Percentiles rank a stretch among this genome's conserved stretches.
These are phyloP conservation scores for Wickerhamiella australiensis DNA, from an alignment of 805 yeast genomes.

Conservation along the genomic window DNA sequence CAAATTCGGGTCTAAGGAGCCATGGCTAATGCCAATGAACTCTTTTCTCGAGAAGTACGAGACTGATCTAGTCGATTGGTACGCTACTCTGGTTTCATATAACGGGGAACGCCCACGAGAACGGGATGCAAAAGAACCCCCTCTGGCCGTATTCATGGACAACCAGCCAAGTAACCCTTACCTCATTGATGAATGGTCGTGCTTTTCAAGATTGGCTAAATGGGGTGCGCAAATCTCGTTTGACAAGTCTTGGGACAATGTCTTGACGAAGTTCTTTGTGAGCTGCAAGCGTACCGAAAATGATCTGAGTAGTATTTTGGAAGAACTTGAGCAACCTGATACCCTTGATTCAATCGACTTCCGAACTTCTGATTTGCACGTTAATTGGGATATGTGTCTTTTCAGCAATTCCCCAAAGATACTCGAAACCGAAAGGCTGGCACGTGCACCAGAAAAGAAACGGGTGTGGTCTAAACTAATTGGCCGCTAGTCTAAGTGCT, in stretches of 20 bases:
- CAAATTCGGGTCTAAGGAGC: conserved; percentile 70
- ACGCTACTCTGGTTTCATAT: conserved; percentile 34
- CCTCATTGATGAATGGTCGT: conserved; percentile 28
- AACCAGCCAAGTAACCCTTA: conserved; percentile 27
- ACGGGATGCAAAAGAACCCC: conserved; percentile 21
- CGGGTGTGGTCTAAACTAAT: conserved; percentile 7
- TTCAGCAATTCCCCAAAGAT: conserved; percentile 15
- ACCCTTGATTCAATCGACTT: conserved; percentile 15
- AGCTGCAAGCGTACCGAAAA: conserved; percentile 15
- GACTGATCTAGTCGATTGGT: conserved; percentile 51
- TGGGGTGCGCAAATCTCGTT: conserved; percentile 8
- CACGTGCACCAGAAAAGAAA: background rate
- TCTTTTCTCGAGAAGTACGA: conserved; percentile 47
- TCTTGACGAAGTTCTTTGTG: conserved; percentile 12
- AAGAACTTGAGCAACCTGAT: conserved; percentile 24
- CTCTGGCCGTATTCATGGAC: conserved; percentile 22
- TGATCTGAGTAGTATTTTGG: conserved; percentile 9
- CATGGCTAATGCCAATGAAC: conserved; percentile 63
- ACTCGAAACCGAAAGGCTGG: conserved; percentile 9
- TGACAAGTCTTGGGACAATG: conserved; percentile 11
- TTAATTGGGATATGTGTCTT: conserved; percentile 16
- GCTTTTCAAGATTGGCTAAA: conserved; percentile 23
- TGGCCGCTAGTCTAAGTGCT: background rate
- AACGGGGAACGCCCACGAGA: conserved; percentile 16
- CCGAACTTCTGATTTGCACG: conserved; percentile 7